Conservation (phyloP, 345 rosid species). For the Stellera chamaejasme region DNA sequence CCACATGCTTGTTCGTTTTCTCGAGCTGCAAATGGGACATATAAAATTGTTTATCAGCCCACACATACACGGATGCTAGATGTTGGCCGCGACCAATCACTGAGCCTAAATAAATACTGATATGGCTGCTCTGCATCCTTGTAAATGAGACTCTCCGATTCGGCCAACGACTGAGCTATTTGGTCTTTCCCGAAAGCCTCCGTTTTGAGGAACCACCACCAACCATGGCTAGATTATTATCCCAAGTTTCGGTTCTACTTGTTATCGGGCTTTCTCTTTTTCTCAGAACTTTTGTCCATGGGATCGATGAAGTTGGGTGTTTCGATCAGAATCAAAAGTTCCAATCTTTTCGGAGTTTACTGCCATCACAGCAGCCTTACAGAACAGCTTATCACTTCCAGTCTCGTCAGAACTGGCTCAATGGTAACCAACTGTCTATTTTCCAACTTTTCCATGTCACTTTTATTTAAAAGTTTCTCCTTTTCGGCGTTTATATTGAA, state of each 20-base stretch:
- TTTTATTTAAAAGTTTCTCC: neutral
- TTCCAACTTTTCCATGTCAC: neutral
- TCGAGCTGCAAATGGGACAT: no score
- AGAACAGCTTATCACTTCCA: slow-evolving; percentile 33
- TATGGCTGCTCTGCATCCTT: no score
- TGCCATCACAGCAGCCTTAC: slow-evolving; percentile 9
- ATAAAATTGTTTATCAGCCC: no score
- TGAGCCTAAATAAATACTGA: no score
- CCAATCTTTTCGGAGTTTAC: neutral
- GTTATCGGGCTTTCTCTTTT: slow-evolving; percentile 3
- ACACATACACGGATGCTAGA: no score
- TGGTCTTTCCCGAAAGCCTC: neutral
- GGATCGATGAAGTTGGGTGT: neutral
- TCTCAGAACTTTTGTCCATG: slow-evolving; percentile 8
- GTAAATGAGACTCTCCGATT: neutral
- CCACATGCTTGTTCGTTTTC: no score
- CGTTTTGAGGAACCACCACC: neutral
- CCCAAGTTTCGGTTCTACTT: neutral
- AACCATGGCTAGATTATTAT: neutral
- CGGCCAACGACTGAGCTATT: neutral
- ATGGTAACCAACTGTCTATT: slow-evolving; percentile 17
- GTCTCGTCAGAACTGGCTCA: slow-evolving; percentile 30
- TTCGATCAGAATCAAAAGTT: neutral
- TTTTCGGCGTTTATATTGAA: neutral
- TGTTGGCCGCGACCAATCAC: no score